Evolutionary conservation across 495 filamentous ascomycete species (phyloP), one percentile per base, ranked within the genome.

Genomic region (Letharia lupina): DNA sequence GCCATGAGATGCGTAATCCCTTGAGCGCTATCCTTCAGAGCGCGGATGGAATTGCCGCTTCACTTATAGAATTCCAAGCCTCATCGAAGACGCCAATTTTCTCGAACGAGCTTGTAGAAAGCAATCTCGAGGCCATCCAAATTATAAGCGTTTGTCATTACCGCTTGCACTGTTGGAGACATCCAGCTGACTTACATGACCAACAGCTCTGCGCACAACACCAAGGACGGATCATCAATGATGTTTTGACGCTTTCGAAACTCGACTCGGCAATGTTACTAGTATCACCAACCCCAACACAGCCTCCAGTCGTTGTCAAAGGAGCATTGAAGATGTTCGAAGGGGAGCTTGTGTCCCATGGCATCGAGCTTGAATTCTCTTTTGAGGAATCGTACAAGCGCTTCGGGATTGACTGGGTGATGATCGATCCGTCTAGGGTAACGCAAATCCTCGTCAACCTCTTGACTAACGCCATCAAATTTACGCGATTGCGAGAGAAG

Each of bases 1-100:
- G 87, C 67, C 90, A 95, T 70, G 90, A 95, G 70, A 90, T 93
- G 79, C 83, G 89, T 9, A 95, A 93, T 69, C 91, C 90, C 2
- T 78, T 93, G 9, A 88, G 84, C 54, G 90, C 90, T 11, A 91
- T 93, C 59, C 74, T 92, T 44, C 89, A 91, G 73, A 91, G 88
- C 70, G 85, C 86, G 2, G 89, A 93, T 70, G 88, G 91, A 71
- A 91, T 93, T 28, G 69, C 81, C 5, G 80, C 76, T 1, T 77
- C 80, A 23, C 68, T 90, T 16, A 72, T 71, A 40, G 77, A 77
- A 11, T 81, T 79, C 69, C 74, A 70, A 77, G 54, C 28, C 42
- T 56, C 52, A 56, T 56, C 52, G 31, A 56, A 56, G 31, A 56
- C 52, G 3, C 52, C 12, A 56, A 13, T 18, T 8, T 3, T 56